Base-by-base conservation (phyloP, 1,284 basidiomycete genomes). In the Marasmius tenuissimus region DNA sequence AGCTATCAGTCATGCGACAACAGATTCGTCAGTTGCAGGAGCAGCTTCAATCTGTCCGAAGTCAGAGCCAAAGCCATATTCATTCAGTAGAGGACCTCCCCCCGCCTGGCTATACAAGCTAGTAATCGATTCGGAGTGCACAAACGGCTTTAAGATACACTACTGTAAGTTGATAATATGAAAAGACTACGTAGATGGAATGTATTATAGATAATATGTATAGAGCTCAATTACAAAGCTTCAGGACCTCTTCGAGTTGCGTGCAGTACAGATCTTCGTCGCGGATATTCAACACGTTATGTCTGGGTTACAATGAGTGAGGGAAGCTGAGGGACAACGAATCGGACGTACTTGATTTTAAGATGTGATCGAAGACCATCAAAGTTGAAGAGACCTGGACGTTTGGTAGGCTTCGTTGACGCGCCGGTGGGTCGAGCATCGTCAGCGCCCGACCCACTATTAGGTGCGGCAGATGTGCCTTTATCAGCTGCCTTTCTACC, bases 341-440 rank as follows among this genome's bases (percentile, higher is more conserved):
- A 57, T 42, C 57, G 37, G 16, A 71, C 84, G 66, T 63, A 89
- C 88, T 83, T 86, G 62, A 73, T 76, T 67, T 85, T 85, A 59
- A 83, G 67, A 66, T 89, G 88, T 22, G 84, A 87, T 39, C 81
- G 73, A 54, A 89, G 65, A 0, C 83, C 88, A 65, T 87, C 73
- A 67, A 87, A 87, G 10, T 63, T 72, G 67, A 81, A 82, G 38
- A 73, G 58, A 49, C 65, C 71, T 38, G 48, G 27, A 52, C 69
- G 68, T 49, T 62, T 60, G 18, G 60, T 61, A 16, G 27, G 12
- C 38, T 57, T 39, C 20, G 10, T 51, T 27, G 42, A 14, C 35
- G 14, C 40, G 35, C 50, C 48, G 52, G 12, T 37, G 57, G 22
- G 47, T 45, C 27, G 48, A 37, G 56, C 33, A 45, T 60, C 60